A percentile compares a stretch with the other conserved stretches of the same genome.
Evolutionary conservation across 2,329 filamentous ascomycete genomes (phyloP).

Genomic region (Trichoderma sp.): DNA sequence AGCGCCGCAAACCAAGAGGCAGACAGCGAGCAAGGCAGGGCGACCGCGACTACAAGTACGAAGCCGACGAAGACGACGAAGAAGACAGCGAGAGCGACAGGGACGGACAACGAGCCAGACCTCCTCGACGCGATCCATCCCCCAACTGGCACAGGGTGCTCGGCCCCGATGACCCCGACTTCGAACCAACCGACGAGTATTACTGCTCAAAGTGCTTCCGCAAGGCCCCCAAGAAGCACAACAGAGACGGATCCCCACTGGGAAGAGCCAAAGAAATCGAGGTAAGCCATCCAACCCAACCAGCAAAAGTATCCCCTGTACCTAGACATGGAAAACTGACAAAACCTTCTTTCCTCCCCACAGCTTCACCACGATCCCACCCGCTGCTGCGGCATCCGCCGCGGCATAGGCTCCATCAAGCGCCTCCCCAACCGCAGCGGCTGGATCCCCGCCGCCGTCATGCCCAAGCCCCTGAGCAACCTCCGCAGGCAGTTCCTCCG

Average conservation of each 20-base stretch:
- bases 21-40: slow-evolving; percentile 4
- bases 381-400: slow-evolving; percentile 37
- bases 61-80: slow-evolving; percentile 15
- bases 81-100: slow-evolving; percentile 27
- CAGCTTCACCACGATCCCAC: slow-evolving; percentile 32
- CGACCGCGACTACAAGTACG: not conserved
- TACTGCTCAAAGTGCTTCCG: slow-evolving; percentile 42
- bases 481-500: slow-evolving; percentile 35
- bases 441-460: slow-evolving; percentile 35
- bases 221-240: slow-evolving; percentile 36
- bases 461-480: slow-evolving; percentile 29
- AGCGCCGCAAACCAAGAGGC: not conserved
- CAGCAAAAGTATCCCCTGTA: not conserved
- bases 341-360: not conserved
- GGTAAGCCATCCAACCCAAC: slow-evolving; percentile 22
- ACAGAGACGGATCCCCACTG: slow-evolving; percentile 29
- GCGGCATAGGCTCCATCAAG: slow-evolving; percentile 29
- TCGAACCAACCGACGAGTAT: slow-evolving; percentile 36
- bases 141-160: slow-evolving; percentile 36
- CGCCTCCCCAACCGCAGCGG: slow-evolving; percentile 41
- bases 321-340: not conserved
- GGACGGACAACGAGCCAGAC: not conserved
- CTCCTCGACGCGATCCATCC: slow-evolving; percentile 31
- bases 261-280: slow-evolving; percentile 32
- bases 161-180: slow-evolving; percentile 33